phyloP scores from a whole-genome alignment of 2,329 filamentous ascomycete genomes.

The Paecilomyces dactylethromorphus region DNA sequence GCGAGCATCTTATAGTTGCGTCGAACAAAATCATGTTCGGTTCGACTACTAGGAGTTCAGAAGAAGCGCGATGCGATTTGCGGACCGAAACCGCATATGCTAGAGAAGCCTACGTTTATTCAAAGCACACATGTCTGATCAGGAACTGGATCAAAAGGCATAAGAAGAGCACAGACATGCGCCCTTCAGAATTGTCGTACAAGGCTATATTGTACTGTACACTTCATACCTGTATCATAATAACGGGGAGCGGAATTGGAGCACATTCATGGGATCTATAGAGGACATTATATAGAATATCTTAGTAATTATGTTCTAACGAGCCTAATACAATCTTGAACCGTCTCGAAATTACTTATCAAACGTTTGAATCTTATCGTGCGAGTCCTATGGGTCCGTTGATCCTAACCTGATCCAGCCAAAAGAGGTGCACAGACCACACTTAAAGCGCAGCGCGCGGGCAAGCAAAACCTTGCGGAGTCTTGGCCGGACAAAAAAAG shows the following conservation, averaged over 20 bases:
- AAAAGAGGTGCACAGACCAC: slow-evolving; percentile 17
- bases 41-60: no score
- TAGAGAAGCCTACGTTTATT: no score
- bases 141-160: neutral
- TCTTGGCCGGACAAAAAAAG: slow-evolving; percentile 33
- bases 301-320: neutral
- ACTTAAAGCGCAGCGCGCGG: slow-evolving; percentile 8
- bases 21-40: no score
- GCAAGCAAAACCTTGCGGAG: neutral
- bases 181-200: neutral
- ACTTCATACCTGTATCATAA: neutral
- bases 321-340: neutral
- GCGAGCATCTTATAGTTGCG: no score
- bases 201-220: neutral
- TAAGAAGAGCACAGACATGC: neutral
- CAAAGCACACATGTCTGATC: no score
- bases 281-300: neutral
- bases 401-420: neutral
- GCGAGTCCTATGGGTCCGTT: neutral
- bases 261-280: neutral
- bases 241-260: neutral
- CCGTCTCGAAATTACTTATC: neutral
- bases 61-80: no score
- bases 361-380: neutral
- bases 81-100: no score